Base-by-base conservation (phyloP, 2,329 filamentous ascomycete species). In the Trichoderma sp. region DNA sequence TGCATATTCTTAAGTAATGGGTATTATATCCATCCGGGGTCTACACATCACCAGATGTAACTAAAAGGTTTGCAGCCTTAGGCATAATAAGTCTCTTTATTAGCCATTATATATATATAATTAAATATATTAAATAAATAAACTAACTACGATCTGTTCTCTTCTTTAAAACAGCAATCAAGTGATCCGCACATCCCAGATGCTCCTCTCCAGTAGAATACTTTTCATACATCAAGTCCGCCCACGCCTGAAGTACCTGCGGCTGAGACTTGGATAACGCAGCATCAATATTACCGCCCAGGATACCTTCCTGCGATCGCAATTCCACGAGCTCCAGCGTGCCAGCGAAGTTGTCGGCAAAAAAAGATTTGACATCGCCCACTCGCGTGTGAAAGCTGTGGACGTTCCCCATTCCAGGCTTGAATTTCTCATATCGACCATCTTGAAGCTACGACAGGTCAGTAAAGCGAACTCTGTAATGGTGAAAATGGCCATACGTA, bases 111-210 rank as follows among this genome's bases (percentile, higher is more conserved):
- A 31, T 31, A 31, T 31, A 31, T 6, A 31, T 31, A 31, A 31
- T 31, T 31, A 31, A 31, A 31, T n/a, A n/a, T n/a, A n/a, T n/a
- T n/a, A n/a, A n/a, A n/a, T n/a, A n/a, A n/a, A n/a, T n/a, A n/a
- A n/a, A n/a, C n/a, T n/a, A n/a, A n/a, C n/a, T n/a, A n/a, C n/a
- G n/a, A n/a, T n/a, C n/a, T n/a, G n/a, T n/a, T n/a, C n/a, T n/a
- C 37, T 43, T 43, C 37, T 43, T 43, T 8, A 43, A 35, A 57
- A 57, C 55, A 7, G 55, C 55, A 35, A 57, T 24, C 24, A 57
- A 24, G 24, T 57, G 55, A 57, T 57, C 55, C 31, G 55, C 55
- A 35, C 55, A 57, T 21, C 55, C 55, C 13, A 57, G 31, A 57
- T 57, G 19, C 8, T 57, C 55, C 55, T 57, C 55, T 35, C 55